A percentile compares a stretch with the other conserved stretches of the same genome.
These are phyloP conservation scores for Cercospora sp. DNA, from an alignment of 2,329 filamentous ascomycete genomes.

Conservation along the genomic window DNA sequence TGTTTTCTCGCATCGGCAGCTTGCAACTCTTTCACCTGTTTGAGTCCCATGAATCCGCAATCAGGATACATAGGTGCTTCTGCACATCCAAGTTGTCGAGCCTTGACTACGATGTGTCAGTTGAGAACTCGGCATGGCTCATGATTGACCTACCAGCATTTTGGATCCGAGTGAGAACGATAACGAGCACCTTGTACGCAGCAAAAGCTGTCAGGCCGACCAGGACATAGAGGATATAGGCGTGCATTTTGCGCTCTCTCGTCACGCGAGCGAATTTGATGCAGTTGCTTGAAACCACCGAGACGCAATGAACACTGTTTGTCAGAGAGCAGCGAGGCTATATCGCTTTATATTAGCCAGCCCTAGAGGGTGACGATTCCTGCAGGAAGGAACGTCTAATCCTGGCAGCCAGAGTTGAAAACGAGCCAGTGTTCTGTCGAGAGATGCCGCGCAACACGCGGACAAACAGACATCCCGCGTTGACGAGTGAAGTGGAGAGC, in stretches of 20 bases:
- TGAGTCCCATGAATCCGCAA: conserved; percentile 34
- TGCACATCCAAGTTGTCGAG: conserved; percentile 31
- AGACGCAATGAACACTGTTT: not conserved
- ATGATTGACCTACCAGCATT: conserved; percentile 19
- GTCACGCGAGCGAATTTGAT: not conserved
- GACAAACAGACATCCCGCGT: not conserved
- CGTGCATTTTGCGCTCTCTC: conserved; percentile 24
- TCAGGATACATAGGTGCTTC: conserved; percentile 29
- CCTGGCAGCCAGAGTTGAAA: not conserved
- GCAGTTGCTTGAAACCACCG: not conserved
- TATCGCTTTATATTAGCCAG: not conserved
- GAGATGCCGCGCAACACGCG: not conserved
- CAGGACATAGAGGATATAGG: conserved; percentile 27
- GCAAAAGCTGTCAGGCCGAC: conserved; percentile 28
- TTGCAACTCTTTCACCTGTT: conserved; percentile 32
- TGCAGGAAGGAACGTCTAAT: not conserved
- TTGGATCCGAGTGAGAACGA: conserved; percentile 21
- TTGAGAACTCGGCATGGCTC: not conserved
- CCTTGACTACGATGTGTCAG: conserved; percentile 25
- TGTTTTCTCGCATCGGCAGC: conserved; percentile 33
- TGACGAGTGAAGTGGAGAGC: not conserved
- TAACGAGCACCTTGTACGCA: conserved; percentile 30
- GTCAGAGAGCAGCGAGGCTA: not conserved
- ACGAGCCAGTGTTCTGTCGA: not conserved
- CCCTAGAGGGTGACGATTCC: not conserved